phyloP scores from a whole-genome alignment of 2,329 filamentous ascomycete genomes.

The Colletotrichum sp. region DNA sequence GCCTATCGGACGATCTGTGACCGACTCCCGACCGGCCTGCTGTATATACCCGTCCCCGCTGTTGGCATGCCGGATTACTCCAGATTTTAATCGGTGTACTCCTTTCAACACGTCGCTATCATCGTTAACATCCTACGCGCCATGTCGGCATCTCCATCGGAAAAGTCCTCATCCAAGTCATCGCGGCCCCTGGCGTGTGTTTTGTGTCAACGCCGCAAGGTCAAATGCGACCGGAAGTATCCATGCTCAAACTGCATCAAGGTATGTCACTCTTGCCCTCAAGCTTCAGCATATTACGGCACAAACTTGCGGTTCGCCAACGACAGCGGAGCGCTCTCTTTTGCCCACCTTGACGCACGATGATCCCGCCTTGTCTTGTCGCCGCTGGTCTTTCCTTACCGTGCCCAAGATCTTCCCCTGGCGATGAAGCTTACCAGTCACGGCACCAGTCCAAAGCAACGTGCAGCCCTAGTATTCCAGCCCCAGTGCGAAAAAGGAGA shows the following conservation, averaged over 20 bases:
- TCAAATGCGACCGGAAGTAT: slow-evolving; percentile 64
- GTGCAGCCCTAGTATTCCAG: slow-evolving; percentile 64
- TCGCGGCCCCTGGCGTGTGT: slow-evolving; percentile 43
- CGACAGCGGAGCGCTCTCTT: not conserved
- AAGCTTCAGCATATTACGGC: not conserved
- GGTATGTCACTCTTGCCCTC: not conserved
- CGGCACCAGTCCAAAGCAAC: slow-evolving; percentile 29
- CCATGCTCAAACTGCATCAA: slow-evolving; percentile 64
- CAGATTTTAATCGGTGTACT: not conserved
- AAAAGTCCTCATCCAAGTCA: not conserved
- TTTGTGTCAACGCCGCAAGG: slow-evolving; percentile 66
- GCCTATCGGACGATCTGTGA: not conserved
- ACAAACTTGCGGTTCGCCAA: not conserved
- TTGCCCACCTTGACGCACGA: not conserved
- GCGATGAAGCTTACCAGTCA: not conserved
- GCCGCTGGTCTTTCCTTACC: not conserved
- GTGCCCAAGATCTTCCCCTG: not conserved
- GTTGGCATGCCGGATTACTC: not conserved
- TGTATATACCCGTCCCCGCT: slow-evolving; percentile 1
- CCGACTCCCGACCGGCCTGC: not conserved
- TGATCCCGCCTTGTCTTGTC: not conserved
- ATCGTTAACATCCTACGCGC: not conserved
- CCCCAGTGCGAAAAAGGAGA: slow-evolving; percentile 62
- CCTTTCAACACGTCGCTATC: not conserved
- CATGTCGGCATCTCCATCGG: slow-evolving; percentile 1